phyloP scores from a whole-genome alignment of 495 filamentous ascomycete species.

The Talaromyces adpressus region DNA sequence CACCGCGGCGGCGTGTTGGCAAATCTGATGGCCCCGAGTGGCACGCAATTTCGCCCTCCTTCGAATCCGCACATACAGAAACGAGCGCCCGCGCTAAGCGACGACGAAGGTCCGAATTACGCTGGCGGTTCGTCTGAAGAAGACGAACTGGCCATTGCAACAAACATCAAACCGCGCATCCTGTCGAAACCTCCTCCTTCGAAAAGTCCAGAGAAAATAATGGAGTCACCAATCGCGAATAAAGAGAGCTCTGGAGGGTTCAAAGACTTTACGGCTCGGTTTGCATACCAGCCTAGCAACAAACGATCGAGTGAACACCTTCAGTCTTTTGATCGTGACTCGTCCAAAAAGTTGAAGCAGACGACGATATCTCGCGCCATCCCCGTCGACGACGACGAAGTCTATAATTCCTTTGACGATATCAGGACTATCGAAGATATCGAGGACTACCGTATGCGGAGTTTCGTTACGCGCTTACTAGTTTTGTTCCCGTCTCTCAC shows the following conservation, averaged over 20 bases:
- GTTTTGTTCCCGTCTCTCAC: conserved; percentile 44
- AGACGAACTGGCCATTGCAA: conserved; percentile 37
- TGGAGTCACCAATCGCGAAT: conserved; percentile 26
- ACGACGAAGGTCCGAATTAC: conserved; percentile 53
- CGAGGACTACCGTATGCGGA: conserved; percentile 39
- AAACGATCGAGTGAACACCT: conserved; percentile 44
- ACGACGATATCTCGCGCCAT: conserved; percentile 50
- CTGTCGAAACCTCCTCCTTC: conserved; percentile 36
- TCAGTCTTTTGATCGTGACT: conserved; percentile 30
- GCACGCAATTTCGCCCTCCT: conserved; percentile 63
- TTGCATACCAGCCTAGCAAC: conserved; percentile 37
- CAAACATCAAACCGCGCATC: conserved; percentile 65
- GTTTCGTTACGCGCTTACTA: conserved; percentile 50
- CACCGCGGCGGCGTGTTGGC: conserved; percentile 37
- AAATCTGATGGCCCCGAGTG: conserved; percentile 66
- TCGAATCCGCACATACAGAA: conserved; percentile 22
- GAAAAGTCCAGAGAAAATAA: conserved; percentile 31
- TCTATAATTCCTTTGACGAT: not conserved
- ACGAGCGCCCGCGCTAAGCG: conserved; percentile 36
- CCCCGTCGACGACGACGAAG: conserved; percentile 29
- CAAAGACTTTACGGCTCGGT: conserved; percentile 39
- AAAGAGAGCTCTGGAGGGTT: conserved; percentile 27
- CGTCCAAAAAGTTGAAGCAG: conserved; percentile 37
- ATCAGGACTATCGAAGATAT: conserved; percentile 44
- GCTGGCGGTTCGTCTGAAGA: conserved; percentile 52